These are phyloP conservation scores for Acacia pycnantha DNA, from an alignment of 331 rosid genomes.

Conservation along the genomic window DNA sequence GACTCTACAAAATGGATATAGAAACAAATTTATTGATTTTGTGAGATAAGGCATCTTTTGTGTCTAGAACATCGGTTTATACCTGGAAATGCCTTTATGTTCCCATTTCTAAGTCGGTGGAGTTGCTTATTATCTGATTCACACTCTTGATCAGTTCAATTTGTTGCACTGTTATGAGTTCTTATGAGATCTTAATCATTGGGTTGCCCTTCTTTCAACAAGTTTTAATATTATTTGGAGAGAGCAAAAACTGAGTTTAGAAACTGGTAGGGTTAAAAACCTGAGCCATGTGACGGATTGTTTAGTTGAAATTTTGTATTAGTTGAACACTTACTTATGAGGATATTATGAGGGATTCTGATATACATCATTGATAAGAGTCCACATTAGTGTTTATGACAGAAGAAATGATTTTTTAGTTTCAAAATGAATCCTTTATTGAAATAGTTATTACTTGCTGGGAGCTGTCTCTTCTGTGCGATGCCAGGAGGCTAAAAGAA, in stretches of 20 bases:
- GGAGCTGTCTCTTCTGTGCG: neutral
- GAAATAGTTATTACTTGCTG: neutral
- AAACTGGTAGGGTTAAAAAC: neutral
- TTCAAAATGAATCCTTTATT: neutral
- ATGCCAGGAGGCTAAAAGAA: neutral
- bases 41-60: neutral
- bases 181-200: neutral
- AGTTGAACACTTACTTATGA: neutral
- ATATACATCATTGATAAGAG: neutral
- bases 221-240: neutral
- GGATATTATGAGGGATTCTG: neutral
- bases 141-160: neutral
- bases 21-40: neutral
- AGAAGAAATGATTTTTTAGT: neutral
- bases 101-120: neutral
- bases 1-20: neutral
- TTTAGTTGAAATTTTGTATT: slow-evolving; percentile 3
- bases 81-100: neutral
- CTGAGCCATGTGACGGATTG: neutral
- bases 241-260: slow-evolving; percentile 5
- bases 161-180: neutral
- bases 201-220: neutral
- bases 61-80: neutral
- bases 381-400: neutral
- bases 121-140: neutral